Conservation (phyloP, 2,329 filamentous ascomycete species). For the Botrytis hyacinthi region DNA sequence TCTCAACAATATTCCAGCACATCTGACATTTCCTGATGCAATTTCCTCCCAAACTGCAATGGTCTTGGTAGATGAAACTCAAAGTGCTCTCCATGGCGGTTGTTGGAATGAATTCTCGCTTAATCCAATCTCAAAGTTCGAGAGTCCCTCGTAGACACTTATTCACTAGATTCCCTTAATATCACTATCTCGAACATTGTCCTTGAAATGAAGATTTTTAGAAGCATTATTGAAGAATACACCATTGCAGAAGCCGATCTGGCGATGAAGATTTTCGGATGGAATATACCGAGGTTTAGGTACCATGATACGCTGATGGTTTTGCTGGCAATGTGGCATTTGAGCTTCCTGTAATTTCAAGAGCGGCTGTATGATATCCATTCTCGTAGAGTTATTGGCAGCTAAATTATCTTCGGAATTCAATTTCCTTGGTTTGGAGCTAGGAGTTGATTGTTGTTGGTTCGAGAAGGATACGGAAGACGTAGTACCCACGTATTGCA, state of each 20-base stretch:
- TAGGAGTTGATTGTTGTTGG: too few species aligned
- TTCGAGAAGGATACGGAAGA: too few species aligned
- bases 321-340: not conserved
- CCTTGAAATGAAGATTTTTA: too few species aligned
- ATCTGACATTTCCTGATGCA: not conserved
- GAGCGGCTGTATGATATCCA: not conserved
- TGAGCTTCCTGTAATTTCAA: not conserved
- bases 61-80: not conserved
- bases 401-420: not conserved
- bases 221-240: not conserved
- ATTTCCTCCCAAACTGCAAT: not conserved
- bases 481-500: too few species aligned
- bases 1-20: not conserved
- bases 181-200: not conserved
- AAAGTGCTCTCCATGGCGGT: not conserved
- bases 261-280: not conserved
- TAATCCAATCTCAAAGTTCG: not conserved
- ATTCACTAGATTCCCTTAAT: not conserved
- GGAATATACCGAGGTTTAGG: not conserved
- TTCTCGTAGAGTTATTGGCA: not conserved
- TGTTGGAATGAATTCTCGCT: not conserved
- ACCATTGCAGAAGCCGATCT: not conserved
- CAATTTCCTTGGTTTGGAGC: too few species aligned
- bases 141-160: not conserved
- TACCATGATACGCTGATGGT: too few species aligned